A percentile compares a stretch with the other conserved stretches of the same genome.
Conservation (phyloP, 2,329 filamentous ascomycete species). For the Colletotrichum acutatum region DNA sequence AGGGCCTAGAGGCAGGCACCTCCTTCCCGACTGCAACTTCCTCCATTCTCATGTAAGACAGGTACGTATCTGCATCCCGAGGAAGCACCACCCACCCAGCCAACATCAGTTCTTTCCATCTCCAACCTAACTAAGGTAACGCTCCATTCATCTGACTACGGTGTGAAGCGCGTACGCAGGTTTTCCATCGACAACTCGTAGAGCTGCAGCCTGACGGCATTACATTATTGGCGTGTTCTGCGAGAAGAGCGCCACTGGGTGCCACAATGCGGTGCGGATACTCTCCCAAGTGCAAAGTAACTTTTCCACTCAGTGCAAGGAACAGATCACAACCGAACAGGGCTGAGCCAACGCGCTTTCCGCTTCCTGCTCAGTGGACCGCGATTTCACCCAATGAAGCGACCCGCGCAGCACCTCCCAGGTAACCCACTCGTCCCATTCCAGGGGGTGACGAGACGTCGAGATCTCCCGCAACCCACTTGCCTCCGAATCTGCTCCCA, state of each 20-base stretch:
- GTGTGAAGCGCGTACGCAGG: not conserved
- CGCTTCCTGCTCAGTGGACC: constrained; percentile 2
- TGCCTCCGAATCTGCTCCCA: not conserved
- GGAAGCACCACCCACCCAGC: not conserved
- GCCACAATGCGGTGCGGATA: not conserved
- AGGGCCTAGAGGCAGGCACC: not conserved
- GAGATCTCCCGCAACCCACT: constrained; percentile 1
- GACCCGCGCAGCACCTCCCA: not conserved
- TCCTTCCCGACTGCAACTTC: not conserved
- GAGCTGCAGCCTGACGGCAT: not conserved
- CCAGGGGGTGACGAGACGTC: constrained; percentile 5
- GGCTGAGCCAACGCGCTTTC: constrained; percentile 35
- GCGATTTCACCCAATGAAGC: constrained; percentile 13
- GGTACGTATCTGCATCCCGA: constrained; percentile 2
- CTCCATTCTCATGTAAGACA: not conserved
- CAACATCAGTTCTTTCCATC: constrained; percentile 5
- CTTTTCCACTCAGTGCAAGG: not conserved
- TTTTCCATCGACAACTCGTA: constrained; percentile 13
- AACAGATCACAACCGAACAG: constrained; percentile 22
- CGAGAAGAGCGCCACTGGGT: not conserved
- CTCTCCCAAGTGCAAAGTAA: not conserved
- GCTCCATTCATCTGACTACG: not conserved
- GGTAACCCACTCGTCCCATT: constrained; percentile 14
- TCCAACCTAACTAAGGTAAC: not conserved
- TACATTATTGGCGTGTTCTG: not conserved